Evolutionary conservation across 768 basidiomycete species (phyloP).

Genomic region (Lyophyllum decastes): DNA sequence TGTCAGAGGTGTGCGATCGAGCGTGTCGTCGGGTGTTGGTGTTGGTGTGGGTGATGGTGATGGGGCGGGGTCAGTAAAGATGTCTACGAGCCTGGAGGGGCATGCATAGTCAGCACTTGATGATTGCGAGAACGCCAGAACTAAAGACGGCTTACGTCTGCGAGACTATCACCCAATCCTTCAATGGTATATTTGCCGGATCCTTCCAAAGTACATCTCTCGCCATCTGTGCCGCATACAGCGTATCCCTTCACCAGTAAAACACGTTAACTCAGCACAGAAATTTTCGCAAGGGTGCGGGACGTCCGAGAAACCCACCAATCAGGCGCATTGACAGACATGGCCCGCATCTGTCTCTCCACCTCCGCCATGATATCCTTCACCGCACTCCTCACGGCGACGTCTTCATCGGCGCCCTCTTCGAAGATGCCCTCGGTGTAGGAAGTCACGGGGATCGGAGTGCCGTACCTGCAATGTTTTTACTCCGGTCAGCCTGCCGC

Average conservation of each 20-base stretch:
- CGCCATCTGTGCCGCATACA: constrained; percentile 59
- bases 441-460: constrained; percentile 49
- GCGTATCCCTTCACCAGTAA: constrained; percentile 50
- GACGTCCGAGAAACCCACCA: constrained; percentile 48
- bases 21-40: neutral
- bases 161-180: constrained; percentile 52
- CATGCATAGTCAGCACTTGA: too few relatives aligned
- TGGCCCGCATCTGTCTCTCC: constrained; percentile 44
- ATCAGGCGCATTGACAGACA: constrained; percentile 68
- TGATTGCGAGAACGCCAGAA: too few relatives aligned
- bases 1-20: neutral
- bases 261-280: neutral
- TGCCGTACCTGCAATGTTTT: constrained; percentile 57
- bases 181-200: constrained; percentile 45
- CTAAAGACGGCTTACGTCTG: constrained; percentile 53
- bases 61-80: constrained; percentile 16
- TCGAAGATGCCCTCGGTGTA: constrained; percentile 47
- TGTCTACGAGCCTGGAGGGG: constrained; percentile 18
- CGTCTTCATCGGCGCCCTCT: constrained; percentile 35
- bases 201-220: constrained; percentile 56
- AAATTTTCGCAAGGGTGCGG: neutral
- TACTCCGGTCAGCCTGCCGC: neutral
- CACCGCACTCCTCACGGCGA: constrained; percentile 46
- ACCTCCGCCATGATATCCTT: constrained; percentile 57
- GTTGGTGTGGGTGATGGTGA: too few relatives aligned